Conservation (phyloP, 176 grass and related monocot species). For the Cenchrus purpureus region DNA sequence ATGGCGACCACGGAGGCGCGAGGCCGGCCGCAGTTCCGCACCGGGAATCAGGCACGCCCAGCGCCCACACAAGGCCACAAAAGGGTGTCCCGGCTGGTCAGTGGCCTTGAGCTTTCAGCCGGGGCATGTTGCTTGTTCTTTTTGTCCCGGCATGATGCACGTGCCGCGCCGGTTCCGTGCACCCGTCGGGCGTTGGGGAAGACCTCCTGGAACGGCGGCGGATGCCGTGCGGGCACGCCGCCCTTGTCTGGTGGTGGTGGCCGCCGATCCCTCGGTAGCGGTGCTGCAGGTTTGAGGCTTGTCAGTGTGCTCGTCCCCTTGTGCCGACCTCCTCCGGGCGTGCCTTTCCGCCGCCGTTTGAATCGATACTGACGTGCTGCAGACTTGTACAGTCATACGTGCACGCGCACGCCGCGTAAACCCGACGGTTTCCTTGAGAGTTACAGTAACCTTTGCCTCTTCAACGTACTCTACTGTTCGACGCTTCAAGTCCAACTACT, state of each 20-base stretch:
- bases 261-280: neutral
- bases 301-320: neutral
- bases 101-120: constrained; percentile 12
- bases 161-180: neutral
- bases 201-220: neutral
- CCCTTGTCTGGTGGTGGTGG: neutral
- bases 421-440: neutral
- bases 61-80: too few relatives aligned
- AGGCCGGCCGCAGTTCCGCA: neutral
- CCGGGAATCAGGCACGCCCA: neutral
- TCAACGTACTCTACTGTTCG: neutral
- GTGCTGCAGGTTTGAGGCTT: neutral
- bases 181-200: neutral
- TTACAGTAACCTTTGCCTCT: too few relatives aligned
- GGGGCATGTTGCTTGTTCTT: neutral
- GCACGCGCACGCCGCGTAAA: neutral
- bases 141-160: constrained; percentile 29
- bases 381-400: neutral
- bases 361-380: neutral
- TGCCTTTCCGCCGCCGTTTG: neutral
- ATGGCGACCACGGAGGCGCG: neutral
- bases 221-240: neutral
- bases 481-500: neutral
- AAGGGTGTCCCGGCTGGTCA: neutral
- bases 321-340: constrained; percentile 1